Evolutionary conservation across 116 monocot species (phyloP), one percentile per base, ranked within the genome.

Genomic region (Trichopus zeylanicus): DNA sequence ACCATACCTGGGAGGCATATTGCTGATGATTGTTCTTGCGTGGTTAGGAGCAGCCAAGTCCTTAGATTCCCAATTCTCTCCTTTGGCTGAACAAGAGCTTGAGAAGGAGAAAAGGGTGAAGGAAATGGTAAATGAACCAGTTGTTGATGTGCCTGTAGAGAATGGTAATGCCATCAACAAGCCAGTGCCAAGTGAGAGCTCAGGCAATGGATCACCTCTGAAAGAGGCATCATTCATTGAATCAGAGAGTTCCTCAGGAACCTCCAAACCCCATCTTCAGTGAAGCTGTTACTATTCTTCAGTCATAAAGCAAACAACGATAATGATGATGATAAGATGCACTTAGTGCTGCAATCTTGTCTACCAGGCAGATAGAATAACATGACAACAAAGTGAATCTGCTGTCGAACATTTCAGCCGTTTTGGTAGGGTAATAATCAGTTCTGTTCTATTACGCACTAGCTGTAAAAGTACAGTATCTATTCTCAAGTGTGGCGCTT

Each of bases 1-100:
- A 37, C 85, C 90, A n/a, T 90, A 85, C 61, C 82, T 90, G 15
- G 90, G 90, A 61, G 90, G 90, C 70, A 79, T 90, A 30, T 76
- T 90, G 16, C 75, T 90, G 48, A 73, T 85, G 57, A 85, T 90
- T 30, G 90, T 90, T 55, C 82, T 85, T 28, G 76, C 90, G 18
- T 90, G 90, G 90, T 48, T 90, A 7, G 77, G 74, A 0, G 90
- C 90, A 13, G 90, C 78, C n/a, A 78, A 60, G 25, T 90, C 90
- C 26, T 46, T 85, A 19, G 85, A 90, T 66, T 73, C 85, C 8
- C 85, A 90, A 56, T 85, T 85, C 63, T 85, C 81, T 42, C 59
- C 74, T 3, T 59, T 85, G 63, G 89, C 84, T 13, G 85, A 85
- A 67, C 78, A 89, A 61, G 89, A 84, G 37, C 64, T 89, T 18